These are phyloP conservation scores for Chlamydomonas sp. DNA, from an alignment of 139 green algal species.

Conservation along the genomic window DNA sequence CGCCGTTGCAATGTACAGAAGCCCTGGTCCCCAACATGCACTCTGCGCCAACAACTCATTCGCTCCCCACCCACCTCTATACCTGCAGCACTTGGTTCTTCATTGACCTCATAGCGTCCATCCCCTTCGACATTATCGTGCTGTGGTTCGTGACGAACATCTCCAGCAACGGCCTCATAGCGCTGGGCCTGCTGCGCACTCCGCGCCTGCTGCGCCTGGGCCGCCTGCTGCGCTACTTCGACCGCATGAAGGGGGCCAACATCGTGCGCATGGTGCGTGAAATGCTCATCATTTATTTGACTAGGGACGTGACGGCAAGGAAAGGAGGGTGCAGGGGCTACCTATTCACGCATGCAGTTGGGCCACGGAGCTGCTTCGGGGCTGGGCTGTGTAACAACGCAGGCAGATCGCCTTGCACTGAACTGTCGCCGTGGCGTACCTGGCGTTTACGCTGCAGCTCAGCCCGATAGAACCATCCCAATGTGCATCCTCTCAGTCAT, in stretches of 20 bases:
- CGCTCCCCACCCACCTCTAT: neutral
- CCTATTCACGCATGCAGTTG: too few relatives aligned
- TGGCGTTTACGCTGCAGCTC: too few relatives aligned
- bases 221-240: conserved; percentile 70
- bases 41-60: neutral
- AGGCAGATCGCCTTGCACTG: too few relatives aligned
- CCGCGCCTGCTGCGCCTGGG: conserved; percentile 69
- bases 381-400: too few relatives aligned
- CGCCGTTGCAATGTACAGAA: too few relatives aligned
- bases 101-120: conserved; percentile 62
- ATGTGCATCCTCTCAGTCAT: too few relatives aligned
- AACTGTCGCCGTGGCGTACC: too few relatives aligned
- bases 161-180: conserved; percentile 32
- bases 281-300: conserved; percentile 1
- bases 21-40: too few relatives aligned
- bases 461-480: too few relatives aligned
- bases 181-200: conserved; percentile 57
- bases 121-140: conserved; percentile 68
- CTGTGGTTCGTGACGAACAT: conserved; percentile 31
- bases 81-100: conserved; percentile 67
- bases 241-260: conserved; percentile 72
- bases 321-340: neutral
- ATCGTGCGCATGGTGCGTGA: conserved; percentile 59
- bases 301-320: neutral
- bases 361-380: too few relatives aligned